Evolutionary conservation across 2,329 filamentous ascomycete species (phyloP), one percentile per base, ranked within the genome.

Genomic region (Hawksworthiomyces lignivorus): DNA sequence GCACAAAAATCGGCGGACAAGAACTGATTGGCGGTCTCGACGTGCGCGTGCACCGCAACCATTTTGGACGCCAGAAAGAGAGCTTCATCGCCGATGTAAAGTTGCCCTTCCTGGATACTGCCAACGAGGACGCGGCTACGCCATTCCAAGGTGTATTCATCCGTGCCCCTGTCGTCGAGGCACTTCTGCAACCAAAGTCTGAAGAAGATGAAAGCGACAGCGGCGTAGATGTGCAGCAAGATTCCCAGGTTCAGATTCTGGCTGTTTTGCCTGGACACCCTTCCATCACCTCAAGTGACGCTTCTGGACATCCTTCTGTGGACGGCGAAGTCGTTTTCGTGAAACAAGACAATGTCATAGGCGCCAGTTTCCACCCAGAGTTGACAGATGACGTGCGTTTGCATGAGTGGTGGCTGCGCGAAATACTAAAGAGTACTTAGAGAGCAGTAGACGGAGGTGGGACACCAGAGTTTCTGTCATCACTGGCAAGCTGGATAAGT

Each of bases 351-450:
- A 96, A 96, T 61, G 83, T 95, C 0, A 84, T 97, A 54, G 92
- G 88, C 4, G 96, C 85, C 4, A 96, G 89, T 56, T 98, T 97
- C 58, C 92, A 97, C 55, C 92, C 92, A 0, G 92, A 98, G 62
- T 62, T 98, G 60, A 97, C 90, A 0, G 76, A 80, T 7, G 92
- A 98, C 64, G 69, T 80, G 43, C 75, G 92, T 43, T 94, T 97
- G 56, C 92, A 98, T 62, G 72, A 77, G 5, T 97, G 92, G 92
- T 98, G 92, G 92, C 57, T 98, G 57, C 67, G n/a, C n/a, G n/a
- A n/a, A n/a, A n/a, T n/a, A n/a, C n/a, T n/a, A n/a, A n/a, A n/a
- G n/a, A n/a, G n/a, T n/a, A n/a, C n/a, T n/a, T n/a, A n/a, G n/a
- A n/a, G n/a, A n/a, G n/a, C n/a, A n/a, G n/a, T n/a, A n/a, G n/a